phyloP scores from a whole-genome alignment of 2,329 filamentous ascomycete species.

The Scytalidium sp. region DNA sequence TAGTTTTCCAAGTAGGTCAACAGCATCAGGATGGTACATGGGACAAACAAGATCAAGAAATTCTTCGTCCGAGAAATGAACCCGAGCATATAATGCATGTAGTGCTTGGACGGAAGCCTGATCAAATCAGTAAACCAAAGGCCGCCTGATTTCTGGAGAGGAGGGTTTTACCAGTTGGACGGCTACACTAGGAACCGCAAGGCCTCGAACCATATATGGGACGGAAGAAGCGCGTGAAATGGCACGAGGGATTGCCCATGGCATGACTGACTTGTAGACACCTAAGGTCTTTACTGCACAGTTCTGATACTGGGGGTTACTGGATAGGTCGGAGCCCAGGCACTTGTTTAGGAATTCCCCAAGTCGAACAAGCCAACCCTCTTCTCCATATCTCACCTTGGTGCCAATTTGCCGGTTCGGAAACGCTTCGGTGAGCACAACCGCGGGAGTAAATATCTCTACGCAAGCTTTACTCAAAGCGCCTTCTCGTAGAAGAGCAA shows the following conservation, averaged over 20 bases:
- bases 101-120: slow-evolving; percentile 78
- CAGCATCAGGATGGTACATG: slow-evolving; percentile 71
- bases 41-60: slow-evolving; percentile 75
- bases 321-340: slow-evolving; percentile 60
- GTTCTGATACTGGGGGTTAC: slow-evolving; percentile 62
- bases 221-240: slow-evolving; percentile 70
- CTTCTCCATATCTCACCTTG: slow-evolving; percentile 70
- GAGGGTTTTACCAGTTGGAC: slow-evolving; percentile 64
- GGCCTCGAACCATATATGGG: slow-evolving; percentile 64
- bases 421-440: slow-evolving; percentile 72
- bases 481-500: slow-evolving; percentile 78
- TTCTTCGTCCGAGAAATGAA: slow-evolving; percentile 72
- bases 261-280: slow-evolving; percentile 74
- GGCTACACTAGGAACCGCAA: slow-evolving; percentile 66
- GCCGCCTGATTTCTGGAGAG: neutral
- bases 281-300: slow-evolving; percentile 76
- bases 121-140: slow-evolving; percentile 13
- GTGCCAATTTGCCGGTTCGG: slow-evolving; percentile 63
- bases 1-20: slow-evolving; percentile 69
- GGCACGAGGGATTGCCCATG: slow-evolving; percentile 85
- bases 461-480: slow-evolving; percentile 86
- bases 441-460: slow-evolving; percentile 84
- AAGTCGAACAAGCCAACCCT: slow-evolving; percentile 84
- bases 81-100: slow-evolving; percentile 76
- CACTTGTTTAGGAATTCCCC: slow-evolving; percentile 73